phyloP scores from a whole-genome alignment of 176 grass and related monocot genomes.

The Oryza longistaminata region DNA sequence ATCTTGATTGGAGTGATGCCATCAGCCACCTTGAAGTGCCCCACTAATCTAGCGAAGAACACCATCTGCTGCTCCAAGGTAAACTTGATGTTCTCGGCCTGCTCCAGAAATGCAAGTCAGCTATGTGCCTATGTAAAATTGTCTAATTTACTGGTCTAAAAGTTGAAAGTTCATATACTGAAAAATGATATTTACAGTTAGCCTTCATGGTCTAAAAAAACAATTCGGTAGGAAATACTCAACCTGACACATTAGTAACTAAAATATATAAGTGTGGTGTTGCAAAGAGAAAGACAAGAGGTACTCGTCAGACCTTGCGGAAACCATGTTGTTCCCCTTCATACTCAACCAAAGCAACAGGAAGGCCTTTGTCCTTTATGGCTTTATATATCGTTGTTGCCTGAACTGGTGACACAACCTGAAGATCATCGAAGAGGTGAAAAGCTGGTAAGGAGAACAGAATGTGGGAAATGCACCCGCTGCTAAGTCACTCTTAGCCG shows the following conservation, averaged over 20 bases:
- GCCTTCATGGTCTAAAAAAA: neutral
- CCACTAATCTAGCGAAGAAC: constrained; percentile 75
- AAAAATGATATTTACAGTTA: neutral
- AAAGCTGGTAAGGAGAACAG: constrained; percentile 5
- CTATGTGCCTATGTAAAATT: constrained; percentile 2
- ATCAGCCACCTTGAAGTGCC: constrained; percentile 78
- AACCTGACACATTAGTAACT: neutral
- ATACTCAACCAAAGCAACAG: constrained; percentile 93
- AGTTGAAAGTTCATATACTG: neutral
- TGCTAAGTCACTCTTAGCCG: neutral
- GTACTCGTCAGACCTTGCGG: constrained; percentile 56
- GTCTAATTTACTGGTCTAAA: neutral
- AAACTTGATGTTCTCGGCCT: constrained; percentile 94
- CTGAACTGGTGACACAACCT: constrained; percentile 85
- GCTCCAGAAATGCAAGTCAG: constrained; percentile 31
- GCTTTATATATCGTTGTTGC: constrained; percentile 78
- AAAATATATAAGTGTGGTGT: neutral
- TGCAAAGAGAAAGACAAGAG: neutral
- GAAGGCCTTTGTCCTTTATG: constrained; percentile 76
- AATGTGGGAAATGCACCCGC: neutral
- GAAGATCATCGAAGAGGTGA: constrained; percentile 5
- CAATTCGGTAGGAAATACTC: neutral
- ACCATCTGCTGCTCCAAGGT: constrained; percentile 92
- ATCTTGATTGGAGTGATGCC: constrained; percentile 79
- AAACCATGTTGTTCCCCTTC: constrained; percentile 97